These are phyloP conservation scores for Pterocarpus santalinus DNA, from an alignment of 306 rosid species.

Conservation along the genomic window DNA sequence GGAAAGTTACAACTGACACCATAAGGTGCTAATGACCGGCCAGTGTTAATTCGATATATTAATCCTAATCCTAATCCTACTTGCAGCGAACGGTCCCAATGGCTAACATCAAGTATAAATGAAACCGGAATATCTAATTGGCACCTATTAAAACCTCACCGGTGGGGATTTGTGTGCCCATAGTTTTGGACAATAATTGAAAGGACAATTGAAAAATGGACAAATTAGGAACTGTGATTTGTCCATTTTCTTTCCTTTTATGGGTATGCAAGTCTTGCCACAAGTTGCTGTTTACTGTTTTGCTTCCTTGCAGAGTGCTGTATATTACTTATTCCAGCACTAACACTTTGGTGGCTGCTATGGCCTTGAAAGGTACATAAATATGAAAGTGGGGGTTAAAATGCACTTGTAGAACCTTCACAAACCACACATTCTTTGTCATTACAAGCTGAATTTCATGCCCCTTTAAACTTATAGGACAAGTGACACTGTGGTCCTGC, in stretches of 20 bases:
- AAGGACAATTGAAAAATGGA: neutral
- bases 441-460: constrained; percentile 27
- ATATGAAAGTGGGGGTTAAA: too few relatives aligned
- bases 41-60: too few relatives aligned
- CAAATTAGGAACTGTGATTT: neutral
- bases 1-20: too few relatives aligned
- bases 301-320: constrained; percentile 6
- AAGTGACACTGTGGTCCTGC: constrained; percentile 49
- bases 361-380: too few relatives aligned
- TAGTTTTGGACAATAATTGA: too few relatives aligned
- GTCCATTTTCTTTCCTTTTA: neutral
- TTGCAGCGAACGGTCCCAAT: too few relatives aligned
- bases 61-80: too few relatives aligned
- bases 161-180: too few relatives aligned
- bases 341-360: neutral
- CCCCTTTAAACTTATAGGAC: constrained; percentile 18
- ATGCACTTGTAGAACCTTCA: constrained; percentile 28
- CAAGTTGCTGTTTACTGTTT: neutral
- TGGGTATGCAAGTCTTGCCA: neutral
- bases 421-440: constrained; percentile 16
- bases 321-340: neutral
- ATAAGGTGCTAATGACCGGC: too few relatives aligned
- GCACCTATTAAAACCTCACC: too few relatives aligned
- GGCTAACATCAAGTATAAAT: too few relatives aligned
- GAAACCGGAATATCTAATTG: too few relatives aligned